Evolutionary conservation across 2,329 filamentous ascomycete species (phyloP), one percentile per base, ranked within the genome.

Genomic region (Epichloe scottii): DNA sequence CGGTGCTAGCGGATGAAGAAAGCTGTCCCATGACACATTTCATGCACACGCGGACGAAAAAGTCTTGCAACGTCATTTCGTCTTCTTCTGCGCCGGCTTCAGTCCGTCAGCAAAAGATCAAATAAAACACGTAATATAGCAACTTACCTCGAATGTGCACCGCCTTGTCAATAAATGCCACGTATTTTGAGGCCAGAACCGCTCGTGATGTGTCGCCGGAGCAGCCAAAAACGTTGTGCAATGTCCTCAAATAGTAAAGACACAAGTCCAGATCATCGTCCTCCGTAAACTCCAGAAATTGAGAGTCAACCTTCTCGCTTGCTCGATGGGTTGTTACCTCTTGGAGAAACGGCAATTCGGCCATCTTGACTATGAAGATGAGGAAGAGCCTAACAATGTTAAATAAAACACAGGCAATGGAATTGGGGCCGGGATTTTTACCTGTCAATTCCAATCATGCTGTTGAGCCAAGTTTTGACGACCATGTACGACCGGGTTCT

Each of bases 391-490:
- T 84, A 50, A 12, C 10, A 23, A 5, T 21, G 53, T 56, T 42
- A 56, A 50, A 17, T 42, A 56, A 50, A 17, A 17, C 6, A 26
- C 23, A 40, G 17, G 14, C 4, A 30, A 21, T 19, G n/a, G 19
- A 17, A 37, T 7, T n/a, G 5, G 6, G 6, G 3, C 15, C 2
- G 11, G 49, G 34, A 33, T 42, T 64, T 71, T 60, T 67, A 82
- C 80, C 79, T 80, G 56, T 85, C 80, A 55, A 82, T 75, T 3
- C 80, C 79, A 51, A 79, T 66, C 59, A 82, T 73, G 51, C 65
- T 82, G 58, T 86, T 84, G 3, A 97, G 73, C 90, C 91, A 96
- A 46, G 79, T 82, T 59, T 84, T 85, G 39, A 88, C 81, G 26
- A 85, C 84, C 67, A 89, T 84, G 55, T 84, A 88, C 14, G 85